These are phyloP conservation scores for Cystobasidium onofrii DNA, from an alignment of 768 basidiomycete genomes.

Conservation along the genomic window DNA sequence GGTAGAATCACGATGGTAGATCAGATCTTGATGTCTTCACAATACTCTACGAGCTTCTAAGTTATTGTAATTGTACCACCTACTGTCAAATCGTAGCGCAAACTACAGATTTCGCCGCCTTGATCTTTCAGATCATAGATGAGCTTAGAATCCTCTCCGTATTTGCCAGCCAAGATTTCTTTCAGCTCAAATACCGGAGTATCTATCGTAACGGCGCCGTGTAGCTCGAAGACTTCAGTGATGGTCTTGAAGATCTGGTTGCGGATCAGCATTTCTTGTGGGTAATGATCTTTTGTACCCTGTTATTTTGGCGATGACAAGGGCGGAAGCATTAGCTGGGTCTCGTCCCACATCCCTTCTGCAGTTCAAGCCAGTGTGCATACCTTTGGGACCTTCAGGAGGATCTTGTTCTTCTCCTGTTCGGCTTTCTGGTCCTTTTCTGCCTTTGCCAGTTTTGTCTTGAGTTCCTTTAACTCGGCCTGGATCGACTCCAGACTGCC, in stretches of 20 bases:
- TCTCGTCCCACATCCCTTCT: conserved; percentile 25
- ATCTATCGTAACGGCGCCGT: conserved; percentile 85
- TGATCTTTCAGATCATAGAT: conserved; percentile 98
- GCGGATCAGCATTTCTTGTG: conserved; percentile 83
- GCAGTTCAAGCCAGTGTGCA: conserved; percentile 38
- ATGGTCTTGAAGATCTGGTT: conserved; percentile 81
- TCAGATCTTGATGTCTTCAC: no score
- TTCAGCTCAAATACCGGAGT: conserved; percentile 97
- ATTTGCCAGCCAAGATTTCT: conserved; percentile 90
- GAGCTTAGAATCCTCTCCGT: conserved; percentile 93
- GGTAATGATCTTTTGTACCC: conserved; percentile 93
- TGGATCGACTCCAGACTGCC: conserved; percentile 30
- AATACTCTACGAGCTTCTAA: no score
- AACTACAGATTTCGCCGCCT: conserved; percentile 87
- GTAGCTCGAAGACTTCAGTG: conserved; percentile 75
- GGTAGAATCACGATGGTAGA: neutral
- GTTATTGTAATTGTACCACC: conserved; percentile 28
- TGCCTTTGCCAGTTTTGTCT: conserved; percentile 48
- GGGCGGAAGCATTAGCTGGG: no score
- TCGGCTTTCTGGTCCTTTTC: conserved; percentile 53
- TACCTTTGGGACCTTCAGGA: conserved; percentile 92
- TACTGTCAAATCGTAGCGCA: conserved; percentile 91
- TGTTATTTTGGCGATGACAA: conserved; percentile 44
- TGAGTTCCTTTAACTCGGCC: conserved; percentile 38
- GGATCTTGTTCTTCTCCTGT: conserved; percentile 48